Base-by-base conservation (phyloP, 148 eudicot species). In the Chenopodium album region DNA sequence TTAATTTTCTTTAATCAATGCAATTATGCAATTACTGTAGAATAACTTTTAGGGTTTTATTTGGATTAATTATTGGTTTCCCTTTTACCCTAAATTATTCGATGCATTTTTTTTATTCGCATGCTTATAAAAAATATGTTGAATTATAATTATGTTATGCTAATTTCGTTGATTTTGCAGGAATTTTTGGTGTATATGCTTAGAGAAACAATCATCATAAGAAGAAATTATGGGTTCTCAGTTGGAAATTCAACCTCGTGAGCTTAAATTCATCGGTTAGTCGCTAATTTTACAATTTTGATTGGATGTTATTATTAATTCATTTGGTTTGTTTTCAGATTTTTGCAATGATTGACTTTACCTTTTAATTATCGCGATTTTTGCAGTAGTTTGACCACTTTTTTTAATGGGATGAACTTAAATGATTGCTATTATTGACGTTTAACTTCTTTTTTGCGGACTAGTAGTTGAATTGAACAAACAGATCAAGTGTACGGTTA, bases 401-500 rank as follows among this genome's bases (percentile, higher is more conserved):
- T 72, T 72, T 26, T 73, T 80, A 32, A n/a, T 47, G 11, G 73
- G 47, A 5, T 74, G 63, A 48, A 50, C 41, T 74, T 14, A 74
- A 52, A 11, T 73, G 32, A 5, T 44, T 76, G 14, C 17, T 75
- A 31, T 79, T 7, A 26, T 65, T 73, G 67, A 34, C 23, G 12
- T 64, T 69, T 5, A 13, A n/a, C 37, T 79, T 69, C 32, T 19
- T 44, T 70, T 16, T 26, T 50, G 31, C 28, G 78, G 6, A 9
- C 59, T 65, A 76, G 75, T 75, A 93, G 98, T 91, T 88, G 97
- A 93, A 87, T 76, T 90, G 84, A 90, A 89, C 90, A 93, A 92
- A 80, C 98, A 95, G 82, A 89, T 91, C 83, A 82, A 86, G 77
- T 88, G 96, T 82, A 52, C 87, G 75, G 89, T 95, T 82, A 90